Base-by-base conservation (phyloP, 2,329 filamentous ascomycete genomes). In the Didymella keratinophila region DNA sequence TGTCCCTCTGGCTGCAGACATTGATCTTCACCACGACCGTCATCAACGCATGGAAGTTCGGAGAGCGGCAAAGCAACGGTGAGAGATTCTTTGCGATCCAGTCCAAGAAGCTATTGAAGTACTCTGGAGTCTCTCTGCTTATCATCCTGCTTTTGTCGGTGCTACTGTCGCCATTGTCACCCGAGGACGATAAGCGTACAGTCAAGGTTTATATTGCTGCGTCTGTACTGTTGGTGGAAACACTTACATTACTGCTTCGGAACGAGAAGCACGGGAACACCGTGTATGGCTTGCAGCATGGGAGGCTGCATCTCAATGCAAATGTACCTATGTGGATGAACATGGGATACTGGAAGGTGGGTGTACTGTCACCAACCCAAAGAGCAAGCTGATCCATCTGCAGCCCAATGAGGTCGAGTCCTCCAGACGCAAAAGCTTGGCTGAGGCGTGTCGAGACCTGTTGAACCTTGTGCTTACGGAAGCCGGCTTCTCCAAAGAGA, bases 321-420 rank as follows among this genome's bases (percentile, higher is more conserved):
- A 80, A 81, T 1, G 60, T 63, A 4, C 79, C 78, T n/a, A 84
- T 86, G 84, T 87, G 85, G 84, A 87, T 87, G 84, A 87, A 87
- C 56, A 81, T 87, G 74, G 85, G 85, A 0, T 87, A 84, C 59
- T 87, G 85, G 85, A 81, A 80, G 68, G 81, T 76, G 7, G 45
- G 44, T 23, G 10, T 10, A 12, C 6, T n/a, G 1, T 21, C 3
- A 28, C 11, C 14, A 3, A 7, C 10, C 8, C 18, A 12, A 9
- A 16, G 10, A 34, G 18, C 1, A 14, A 4, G 20, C 41, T 56
- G 10, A 56, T 1, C 10, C 1, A 5, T 27, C 4, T 8, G 3
- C 12, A 51, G 45, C 9, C 9, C 14, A 45, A 39, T 25, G 11
- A 18, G 7, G 21, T 18, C 8, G 9, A 37, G 1, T 12, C 18